phyloP scores from a whole-genome alignment of 2,329 filamentous ascomycete genomes.

The Penicillium rolfsii region DNA sequence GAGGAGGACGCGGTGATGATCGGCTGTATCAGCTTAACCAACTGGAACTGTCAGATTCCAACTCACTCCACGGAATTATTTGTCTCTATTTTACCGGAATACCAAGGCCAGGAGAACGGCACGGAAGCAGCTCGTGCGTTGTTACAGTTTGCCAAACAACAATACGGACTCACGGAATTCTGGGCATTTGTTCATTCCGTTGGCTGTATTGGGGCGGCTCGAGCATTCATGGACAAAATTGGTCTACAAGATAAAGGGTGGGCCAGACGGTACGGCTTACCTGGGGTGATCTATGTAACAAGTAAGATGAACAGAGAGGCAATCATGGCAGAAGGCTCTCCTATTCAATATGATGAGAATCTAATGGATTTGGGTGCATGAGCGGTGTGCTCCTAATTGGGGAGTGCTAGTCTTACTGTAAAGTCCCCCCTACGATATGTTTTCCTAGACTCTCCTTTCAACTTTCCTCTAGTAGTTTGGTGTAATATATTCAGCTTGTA shows the following conservation, averaged over 20 bases:
- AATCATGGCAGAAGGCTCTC: conserved; percentile 1
- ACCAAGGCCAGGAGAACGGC: neutral
- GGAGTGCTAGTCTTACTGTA: too few species aligned
- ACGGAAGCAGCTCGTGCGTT: neutral
- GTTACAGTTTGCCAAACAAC: neutral
- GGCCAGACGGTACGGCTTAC: neutral
- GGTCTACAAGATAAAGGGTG: neutral
- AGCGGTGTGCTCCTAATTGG: neutral
- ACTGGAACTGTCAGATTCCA: neutral
- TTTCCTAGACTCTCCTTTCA: too few species aligned
- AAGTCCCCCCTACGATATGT: too few species aligned
- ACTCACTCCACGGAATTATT: neutral
- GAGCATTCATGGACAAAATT: neutral
- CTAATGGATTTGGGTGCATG: neutral
- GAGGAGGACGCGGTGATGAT: neutral
- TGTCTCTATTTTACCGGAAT: neutral
- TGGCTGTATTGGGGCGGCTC: neutral
- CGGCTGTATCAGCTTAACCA: neutral
- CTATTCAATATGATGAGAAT: neutral
- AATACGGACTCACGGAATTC: neutral
- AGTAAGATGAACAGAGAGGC: neutral
- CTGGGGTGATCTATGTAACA: neutral
- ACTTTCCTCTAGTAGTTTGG: too few species aligned
- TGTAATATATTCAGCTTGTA: too few species aligned
- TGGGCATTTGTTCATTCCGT: neutral